A percentile compares a stretch with the other conserved stretches of the same genome.
phyloP scores from a whole-genome alignment of 345 rosid genomes.

The Erodium maritimum region DNA sequence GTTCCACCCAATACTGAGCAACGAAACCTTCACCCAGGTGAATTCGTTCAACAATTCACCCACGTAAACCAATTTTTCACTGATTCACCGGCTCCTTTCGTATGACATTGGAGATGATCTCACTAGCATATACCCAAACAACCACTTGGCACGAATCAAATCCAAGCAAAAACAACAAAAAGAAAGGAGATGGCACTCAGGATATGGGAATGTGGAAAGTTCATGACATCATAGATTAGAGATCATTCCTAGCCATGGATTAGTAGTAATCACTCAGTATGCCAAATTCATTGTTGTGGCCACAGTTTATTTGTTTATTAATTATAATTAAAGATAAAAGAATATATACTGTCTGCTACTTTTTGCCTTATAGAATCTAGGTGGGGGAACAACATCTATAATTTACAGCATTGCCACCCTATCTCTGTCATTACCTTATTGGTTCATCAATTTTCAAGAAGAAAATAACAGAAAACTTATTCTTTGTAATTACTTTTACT shows the following conservation, averaged over 20 bases:
- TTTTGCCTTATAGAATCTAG: constrained; percentile 1
- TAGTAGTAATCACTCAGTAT: not conserved
- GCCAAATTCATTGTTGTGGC: constrained; percentile 9
- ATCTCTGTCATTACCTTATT: not conserved
- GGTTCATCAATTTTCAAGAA: constrained; percentile 1
- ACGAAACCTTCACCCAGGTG: too few relatives aligned
- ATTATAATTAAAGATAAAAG: not conserved
- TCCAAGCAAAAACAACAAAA: not conserved
- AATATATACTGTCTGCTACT: constrained; percentile 8
- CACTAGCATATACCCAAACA: too few relatives aligned
- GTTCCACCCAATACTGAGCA: too few relatives aligned
- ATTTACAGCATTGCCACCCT: not conserved
- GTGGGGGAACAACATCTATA: constrained; percentile 6
- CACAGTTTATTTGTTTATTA: constrained; percentile 2
- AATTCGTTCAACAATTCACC: too few relatives aligned
- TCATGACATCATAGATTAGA: constrained; percentile 1
- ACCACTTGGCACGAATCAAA: constrained; percentile 2
- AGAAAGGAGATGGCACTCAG: not conserved
- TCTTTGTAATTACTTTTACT: not conserved
- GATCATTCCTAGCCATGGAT: not conserved
- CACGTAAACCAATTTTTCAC: too few relatives aligned
- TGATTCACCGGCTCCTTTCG: too few relatives aligned
- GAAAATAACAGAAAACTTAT: constrained; percentile 2
- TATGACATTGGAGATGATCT: too few relatives aligned
- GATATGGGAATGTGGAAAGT: constrained; percentile 8